Conservation (phyloP, 495 filamentous ascomycete species). For the Neurospora intermedia region DNA sequence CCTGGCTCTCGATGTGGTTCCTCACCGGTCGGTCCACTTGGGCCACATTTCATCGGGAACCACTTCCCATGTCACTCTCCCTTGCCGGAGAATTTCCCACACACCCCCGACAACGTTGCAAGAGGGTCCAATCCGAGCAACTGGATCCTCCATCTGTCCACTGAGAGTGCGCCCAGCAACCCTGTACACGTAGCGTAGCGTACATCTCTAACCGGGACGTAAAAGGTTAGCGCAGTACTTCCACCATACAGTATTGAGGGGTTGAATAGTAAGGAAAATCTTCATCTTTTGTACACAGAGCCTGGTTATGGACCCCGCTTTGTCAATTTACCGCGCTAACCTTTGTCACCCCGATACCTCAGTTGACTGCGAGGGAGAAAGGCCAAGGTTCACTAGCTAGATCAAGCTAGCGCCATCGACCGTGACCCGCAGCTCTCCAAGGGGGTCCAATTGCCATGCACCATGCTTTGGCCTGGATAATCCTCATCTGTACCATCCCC, state of each 20-base stretch:
- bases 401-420: background rate
- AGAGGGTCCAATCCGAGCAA: background rate
- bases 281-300: too few relatives aligned
- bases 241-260: too few relatives aligned
- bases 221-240: too few relatives aligned
- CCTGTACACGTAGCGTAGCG: background rate
- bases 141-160: background rate
- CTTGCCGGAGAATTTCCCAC: background rate
- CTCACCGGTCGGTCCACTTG: background rate
- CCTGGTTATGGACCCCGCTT: too few relatives aligned
- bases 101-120: background rate
- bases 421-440: background rate
- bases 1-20: background rate
- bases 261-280: too few relatives aligned
- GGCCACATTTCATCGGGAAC: background rate
- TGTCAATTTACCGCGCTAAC: too few relatives aligned
- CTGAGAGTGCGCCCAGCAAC: background rate
- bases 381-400: background rate
- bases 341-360: too few relatives aligned
- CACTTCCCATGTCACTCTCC: background rate
- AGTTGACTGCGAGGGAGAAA: background rate
- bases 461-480: background rate
- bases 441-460: background rate
- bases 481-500: background rate
- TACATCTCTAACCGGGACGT: too few relatives aligned